These are phyloP conservation scores for Ustilaginoidea virens DNA, from an alignment of 2,329 filamentous ascomycete genomes.

Conservation along the genomic window DNA sequence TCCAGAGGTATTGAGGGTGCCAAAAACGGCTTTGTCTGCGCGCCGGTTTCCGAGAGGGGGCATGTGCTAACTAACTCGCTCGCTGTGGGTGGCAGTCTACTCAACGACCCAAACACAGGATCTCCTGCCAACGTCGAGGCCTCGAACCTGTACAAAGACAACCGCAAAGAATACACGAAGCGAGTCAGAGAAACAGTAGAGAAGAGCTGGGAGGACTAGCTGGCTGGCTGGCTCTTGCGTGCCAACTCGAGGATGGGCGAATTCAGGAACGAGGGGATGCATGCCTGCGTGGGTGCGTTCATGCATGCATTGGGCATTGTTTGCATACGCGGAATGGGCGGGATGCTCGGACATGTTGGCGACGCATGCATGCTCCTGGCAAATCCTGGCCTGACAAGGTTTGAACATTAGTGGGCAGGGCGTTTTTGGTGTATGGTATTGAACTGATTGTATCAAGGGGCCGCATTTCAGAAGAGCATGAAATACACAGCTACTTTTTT, in stretches of 20 bases:
- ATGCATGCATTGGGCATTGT: background rate
- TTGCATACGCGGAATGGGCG: background rate
- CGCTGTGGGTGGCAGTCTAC: slow-evolving; percentile 44
- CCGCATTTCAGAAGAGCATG: slow-evolving; percentile 5
- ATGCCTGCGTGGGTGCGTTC: no score
- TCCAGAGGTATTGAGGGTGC: slow-evolving; percentile 97
- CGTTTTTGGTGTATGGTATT: slow-evolving; percentile 18
- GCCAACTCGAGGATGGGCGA: background rate
- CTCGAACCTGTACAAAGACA: slow-evolving; percentile 96
- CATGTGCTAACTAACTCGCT: slow-evolving; percentile 13
- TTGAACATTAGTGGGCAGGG: slow-evolving; percentile 8
- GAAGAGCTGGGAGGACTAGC: slow-evolving; percentile 94
- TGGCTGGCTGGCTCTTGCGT: background rate
- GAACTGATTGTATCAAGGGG: slow-evolving; percentile 17
- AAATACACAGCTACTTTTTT: slow-evolving; percentile 1
- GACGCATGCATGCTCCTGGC: no score
- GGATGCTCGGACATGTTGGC: no score
- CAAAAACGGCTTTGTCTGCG: no score
- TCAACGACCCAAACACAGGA: slow-evolving; percentile 98
- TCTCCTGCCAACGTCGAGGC: slow-evolving; percentile 96
- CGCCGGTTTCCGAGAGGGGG: no score
- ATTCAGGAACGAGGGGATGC: no score
- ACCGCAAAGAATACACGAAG: slow-evolving; percentile 91
- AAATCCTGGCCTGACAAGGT: background rate
- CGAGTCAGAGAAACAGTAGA: slow-evolving; percentile 91